These are phyloP conservation scores for Phytophthora hibernalis DNA, from an alignment of 352 stramenopile species.

Conservation along the genomic window DNA sequence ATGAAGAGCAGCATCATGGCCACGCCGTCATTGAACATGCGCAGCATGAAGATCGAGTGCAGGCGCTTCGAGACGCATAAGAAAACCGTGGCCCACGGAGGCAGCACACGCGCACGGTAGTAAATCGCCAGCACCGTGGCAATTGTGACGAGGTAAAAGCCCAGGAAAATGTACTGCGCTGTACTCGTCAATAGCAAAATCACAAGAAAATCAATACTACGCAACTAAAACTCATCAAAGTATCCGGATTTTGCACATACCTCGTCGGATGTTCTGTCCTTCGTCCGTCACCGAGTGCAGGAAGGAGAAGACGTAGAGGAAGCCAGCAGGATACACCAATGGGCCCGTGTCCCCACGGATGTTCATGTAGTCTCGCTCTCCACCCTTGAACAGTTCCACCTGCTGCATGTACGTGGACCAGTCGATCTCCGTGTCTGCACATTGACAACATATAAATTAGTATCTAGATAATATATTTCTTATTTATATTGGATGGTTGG, in stretches of 20 bases:
- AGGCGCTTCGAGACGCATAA: conserved; percentile 95
- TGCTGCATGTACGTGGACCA: conserved; percentile 99
- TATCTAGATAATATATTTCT: not conserved
- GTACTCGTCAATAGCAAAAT: conserved; percentile 12
- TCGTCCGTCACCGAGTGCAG: conserved; percentile 92
- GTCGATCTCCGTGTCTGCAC: conserved; percentile 98
- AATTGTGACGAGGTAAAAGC: conserved; percentile 94
- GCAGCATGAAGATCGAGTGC: conserved; percentile 98
- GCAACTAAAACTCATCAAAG: not conserved
- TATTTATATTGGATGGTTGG: not conserved
- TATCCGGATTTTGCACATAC: not conserved
- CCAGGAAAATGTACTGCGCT: conserved; percentile 95
- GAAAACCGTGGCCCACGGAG: conserved; percentile 90
- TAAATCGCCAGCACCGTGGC: conserved; percentile 92
- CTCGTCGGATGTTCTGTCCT: conserved; percentile 77
- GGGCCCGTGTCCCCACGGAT: conserved; percentile 96
- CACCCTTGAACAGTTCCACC: conserved; percentile 92
- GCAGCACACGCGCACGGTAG: conserved; percentile 75
- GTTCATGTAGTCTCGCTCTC: conserved; percentile 96
- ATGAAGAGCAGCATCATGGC: conserved; percentile 97
- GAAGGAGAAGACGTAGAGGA: conserved; percentile 97
- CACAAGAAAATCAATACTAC: not conserved
- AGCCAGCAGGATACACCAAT: conserved; percentile 98
- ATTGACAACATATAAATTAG: conserved; percentile 8
- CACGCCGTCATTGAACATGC: conserved; percentile 98